These are phyloP conservation scores for Rosa multiflora DNA, from an alignment of 306 rosid species.

Conservation along the genomic window DNA sequence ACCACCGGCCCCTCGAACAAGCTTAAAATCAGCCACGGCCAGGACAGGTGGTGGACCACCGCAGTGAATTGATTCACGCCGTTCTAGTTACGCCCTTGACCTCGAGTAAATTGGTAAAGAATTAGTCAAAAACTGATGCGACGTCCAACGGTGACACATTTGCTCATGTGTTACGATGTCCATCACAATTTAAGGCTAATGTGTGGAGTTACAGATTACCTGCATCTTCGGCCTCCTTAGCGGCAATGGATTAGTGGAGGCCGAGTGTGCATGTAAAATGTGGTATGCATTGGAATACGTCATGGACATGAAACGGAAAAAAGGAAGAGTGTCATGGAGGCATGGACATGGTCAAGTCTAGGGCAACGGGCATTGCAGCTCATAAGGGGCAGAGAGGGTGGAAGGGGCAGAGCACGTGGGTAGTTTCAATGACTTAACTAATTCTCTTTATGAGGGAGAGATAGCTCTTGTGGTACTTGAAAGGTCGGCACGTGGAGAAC, in stretches of 20 bases:
- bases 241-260: too few relatives aligned
- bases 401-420: constrained; percentile 19
- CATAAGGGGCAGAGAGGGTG: neutral
- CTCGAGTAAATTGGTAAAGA: neutral
- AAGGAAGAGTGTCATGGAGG: neutral
- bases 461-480: neutral
- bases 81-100: neutral
- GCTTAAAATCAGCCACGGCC: neutral
- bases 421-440: neutral
- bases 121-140: neutral
- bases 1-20: neutral
- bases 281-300: neutral
- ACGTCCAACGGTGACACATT: too few relatives aligned
- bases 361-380: neutral
- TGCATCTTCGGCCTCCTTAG: too few relatives aligned
- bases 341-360: neutral
- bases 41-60: neutral
- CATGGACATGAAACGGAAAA: neutral
- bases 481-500: constrained; percentile 3
- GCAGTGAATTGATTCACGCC: neutral
- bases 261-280: too few relatives aligned
- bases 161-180: neutral
- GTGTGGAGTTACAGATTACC: too few relatives aligned
- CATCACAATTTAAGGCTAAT: too few relatives aligned
- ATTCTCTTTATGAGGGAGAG: neutral